Percentiles rank a stretch among this genome's conserved stretches.
Evolutionary conservation across 371 early-diverging fungal genomes (phyloP).

Genomic region (Dinochytrium kinnereticum): DNA sequence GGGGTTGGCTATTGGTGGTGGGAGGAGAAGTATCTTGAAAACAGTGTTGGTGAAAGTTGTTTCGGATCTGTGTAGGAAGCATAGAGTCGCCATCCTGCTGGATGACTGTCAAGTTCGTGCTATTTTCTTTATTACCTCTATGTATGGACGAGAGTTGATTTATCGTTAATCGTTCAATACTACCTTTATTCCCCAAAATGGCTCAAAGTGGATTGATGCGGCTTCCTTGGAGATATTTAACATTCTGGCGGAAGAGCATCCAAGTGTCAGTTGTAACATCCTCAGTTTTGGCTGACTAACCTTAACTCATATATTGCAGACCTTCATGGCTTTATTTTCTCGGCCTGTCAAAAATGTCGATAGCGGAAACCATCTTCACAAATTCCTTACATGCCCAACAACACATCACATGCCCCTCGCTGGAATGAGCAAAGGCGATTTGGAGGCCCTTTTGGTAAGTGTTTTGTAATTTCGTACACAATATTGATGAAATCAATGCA

Average conservation of each 20-base stretch:
- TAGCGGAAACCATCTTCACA: background rate
- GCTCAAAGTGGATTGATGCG: background rate
- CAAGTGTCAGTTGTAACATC: no score
- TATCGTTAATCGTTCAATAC: background rate
- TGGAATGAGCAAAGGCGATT: background rate
- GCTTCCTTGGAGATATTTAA: background rate
- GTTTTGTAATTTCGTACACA: no score
- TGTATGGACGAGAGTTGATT: background rate
- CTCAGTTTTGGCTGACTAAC: background rate
- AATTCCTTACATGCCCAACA: background rate
- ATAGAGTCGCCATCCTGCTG: background rate
- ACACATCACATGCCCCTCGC: background rate
- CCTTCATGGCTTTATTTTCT: background rate
- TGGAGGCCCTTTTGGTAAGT: conserved; percentile 4
- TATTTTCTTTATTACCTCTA: no score
- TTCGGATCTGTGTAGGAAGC: background rate
- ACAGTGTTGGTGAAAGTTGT: background rate
- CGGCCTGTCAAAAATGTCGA: background rate
- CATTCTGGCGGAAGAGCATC: background rate
- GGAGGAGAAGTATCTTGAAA: background rate
- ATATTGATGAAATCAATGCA: no score
- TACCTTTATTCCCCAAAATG: background rate
- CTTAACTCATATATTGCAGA: background rate
- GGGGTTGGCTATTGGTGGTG: background rate
- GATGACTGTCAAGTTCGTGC: background rate